A percentile compares a stretch with the other conserved stretches of the same genome.
These are phyloP conservation scores for Cyclotella cryptica DNA, from an alignment of 108 stramenopile species.

Conservation along the genomic window DNA sequence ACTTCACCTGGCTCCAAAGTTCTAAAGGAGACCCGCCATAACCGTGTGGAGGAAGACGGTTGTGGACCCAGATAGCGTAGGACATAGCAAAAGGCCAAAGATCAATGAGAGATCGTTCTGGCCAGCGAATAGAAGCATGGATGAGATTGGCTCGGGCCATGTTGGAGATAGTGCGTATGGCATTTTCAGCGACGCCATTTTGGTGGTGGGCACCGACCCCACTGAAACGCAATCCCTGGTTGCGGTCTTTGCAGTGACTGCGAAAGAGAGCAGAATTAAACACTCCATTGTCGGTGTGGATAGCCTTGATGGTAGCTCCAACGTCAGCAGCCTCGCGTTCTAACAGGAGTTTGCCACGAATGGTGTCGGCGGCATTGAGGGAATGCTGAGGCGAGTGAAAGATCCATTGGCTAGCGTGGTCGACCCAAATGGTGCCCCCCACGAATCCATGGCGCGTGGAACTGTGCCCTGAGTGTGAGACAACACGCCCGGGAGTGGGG, in stretches of 20 bases:
- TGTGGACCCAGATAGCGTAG: slow-evolving; percentile 39
- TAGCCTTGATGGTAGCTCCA: slow-evolving; percentile 4
- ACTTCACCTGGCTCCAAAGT: background rate
- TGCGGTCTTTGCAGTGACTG: background rate
- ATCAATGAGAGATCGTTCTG: slow-evolving; percentile 13
- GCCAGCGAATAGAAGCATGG: slow-evolving; percentile 57
- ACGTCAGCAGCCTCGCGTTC: slow-evolving; percentile 3
- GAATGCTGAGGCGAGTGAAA: background rate
- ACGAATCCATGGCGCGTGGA: slow-evolving; percentile 10
- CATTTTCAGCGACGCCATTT: slow-evolving; percentile 51
- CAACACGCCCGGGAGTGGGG: slow-evolving; percentile 38
- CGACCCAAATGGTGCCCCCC: background rate
- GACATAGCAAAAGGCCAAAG: slow-evolving; percentile 57
- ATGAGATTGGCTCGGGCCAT: slow-evolving; percentile 54
- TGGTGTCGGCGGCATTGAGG: slow-evolving; percentile 35
- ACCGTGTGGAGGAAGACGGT: slow-evolving; percentile 29
- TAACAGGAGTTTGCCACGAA: slow-evolving; percentile 24
- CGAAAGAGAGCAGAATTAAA: background rate
- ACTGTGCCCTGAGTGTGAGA: background rate
- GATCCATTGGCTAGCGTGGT: background rate
- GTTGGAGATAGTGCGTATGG: slow-evolving; percentile 4
- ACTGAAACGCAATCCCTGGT: slow-evolving; percentile 12
- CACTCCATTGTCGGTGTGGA: slow-evolving; percentile 22
- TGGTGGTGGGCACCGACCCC: slow-evolving; percentile 55
- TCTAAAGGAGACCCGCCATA: slow-evolving; percentile 38